Evolutionary conservation across 1,284 basidiomycete genomes (phyloP).

Genomic region (Fomitopsis palustris): DNA sequence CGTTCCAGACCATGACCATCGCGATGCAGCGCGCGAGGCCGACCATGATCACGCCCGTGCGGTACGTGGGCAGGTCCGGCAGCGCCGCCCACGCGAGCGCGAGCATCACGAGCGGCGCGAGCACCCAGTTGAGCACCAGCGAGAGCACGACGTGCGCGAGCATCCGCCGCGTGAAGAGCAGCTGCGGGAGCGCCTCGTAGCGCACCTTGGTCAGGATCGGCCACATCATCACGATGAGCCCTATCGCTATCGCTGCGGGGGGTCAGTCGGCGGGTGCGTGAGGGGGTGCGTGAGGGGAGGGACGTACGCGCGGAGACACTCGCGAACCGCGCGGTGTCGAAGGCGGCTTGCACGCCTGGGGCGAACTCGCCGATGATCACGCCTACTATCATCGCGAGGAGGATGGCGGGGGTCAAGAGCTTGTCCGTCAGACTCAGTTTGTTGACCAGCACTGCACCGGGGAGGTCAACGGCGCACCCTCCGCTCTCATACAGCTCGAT

Average conservation of each 20-base stretch:
- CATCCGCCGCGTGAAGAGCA: slow-evolving; percentile 53
- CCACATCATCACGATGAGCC: slow-evolving; percentile 90
- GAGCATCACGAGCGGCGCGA: slow-evolving; percentile 82
- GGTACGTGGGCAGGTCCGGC: slow-evolving; percentile 68
- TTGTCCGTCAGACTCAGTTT: slow-evolving; percentile 57
- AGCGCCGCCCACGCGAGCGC: slow-evolving; percentile 83
- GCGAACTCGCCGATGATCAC: slow-evolving; percentile 72
- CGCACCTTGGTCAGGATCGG: slow-evolving; percentile 79
- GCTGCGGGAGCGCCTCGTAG: slow-evolving; percentile 65
- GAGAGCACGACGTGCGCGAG: slow-evolving; percentile 76
- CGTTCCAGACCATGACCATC: slow-evolving; percentile 86
- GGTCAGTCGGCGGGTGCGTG: slow-evolving; percentile 5
- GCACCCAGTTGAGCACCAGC: slow-evolving; percentile 78
- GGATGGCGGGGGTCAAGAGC: slow-evolving; percentile 68
- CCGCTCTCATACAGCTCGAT: background rate
- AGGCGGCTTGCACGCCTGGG: slow-evolving; percentile 47
- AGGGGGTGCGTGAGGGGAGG: slow-evolving; percentile 13
- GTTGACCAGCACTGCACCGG: slow-evolving; percentile 37
- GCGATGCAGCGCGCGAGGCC: slow-evolving; percentile 63
- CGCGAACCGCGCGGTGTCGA: slow-evolving; percentile 48
- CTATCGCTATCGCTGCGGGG: slow-evolving; percentile 65
- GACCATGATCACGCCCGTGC: slow-evolving; percentile 55
- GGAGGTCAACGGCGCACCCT: background rate
- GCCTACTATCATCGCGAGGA: slow-evolving; percentile 78
- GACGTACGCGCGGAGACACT: slow-evolving; percentile 60